Base-by-base conservation (phyloP, 2,329 filamentous ascomycete genomes). In the Monascus ruber region DNA sequence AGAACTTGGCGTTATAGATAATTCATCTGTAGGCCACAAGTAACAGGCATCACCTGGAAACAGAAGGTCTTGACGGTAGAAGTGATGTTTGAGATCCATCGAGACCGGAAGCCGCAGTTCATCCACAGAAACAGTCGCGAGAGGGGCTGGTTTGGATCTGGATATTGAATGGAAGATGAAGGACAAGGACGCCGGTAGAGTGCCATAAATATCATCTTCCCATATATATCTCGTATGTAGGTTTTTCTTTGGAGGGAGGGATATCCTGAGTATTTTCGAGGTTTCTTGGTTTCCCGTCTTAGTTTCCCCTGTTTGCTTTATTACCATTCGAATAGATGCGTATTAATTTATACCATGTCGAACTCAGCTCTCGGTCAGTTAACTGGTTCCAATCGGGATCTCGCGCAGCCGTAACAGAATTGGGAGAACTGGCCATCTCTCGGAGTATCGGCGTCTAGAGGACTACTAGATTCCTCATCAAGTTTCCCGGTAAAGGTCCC, bases 401-500 rank as follows among this genome's bases (percentile, higher is more conserved):
- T 62, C 39, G 55, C 50, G 42, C 67, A 70, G 29, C 63, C 66
- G 47, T 68, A 69, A 47, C 67, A 70, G 36, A 63, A 55, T 34
- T 44, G 41, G 43, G 46, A 41, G 26, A 38, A 40, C 40, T 81
- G 57, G 74, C 74, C 66, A 68, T 81, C 47, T 66, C 77, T 56
- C 62, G 63, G 68, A 31, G 72, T 51, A 44, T 26, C 40, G 42
- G 31, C 29, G n/a, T 37, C 41, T 17, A 42, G 44, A n/a, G 46
- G 50, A 34, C 45, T 74, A 68, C 76, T 79, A 33, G 76, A 72
- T 44, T 76, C 73, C 51, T 83, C 79, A 3, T 77, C 78, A 4
- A 68, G 66, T 46, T 72, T 72, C 40, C 79, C 73, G 8, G 87
- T 67, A 28, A 76, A 74, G 62, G 83, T 76, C 36, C 76, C 75